phyloP scores from a whole-genome alignment of 2,329 filamentous ascomycete genomes.

The Ophiostoma ips region DNA sequence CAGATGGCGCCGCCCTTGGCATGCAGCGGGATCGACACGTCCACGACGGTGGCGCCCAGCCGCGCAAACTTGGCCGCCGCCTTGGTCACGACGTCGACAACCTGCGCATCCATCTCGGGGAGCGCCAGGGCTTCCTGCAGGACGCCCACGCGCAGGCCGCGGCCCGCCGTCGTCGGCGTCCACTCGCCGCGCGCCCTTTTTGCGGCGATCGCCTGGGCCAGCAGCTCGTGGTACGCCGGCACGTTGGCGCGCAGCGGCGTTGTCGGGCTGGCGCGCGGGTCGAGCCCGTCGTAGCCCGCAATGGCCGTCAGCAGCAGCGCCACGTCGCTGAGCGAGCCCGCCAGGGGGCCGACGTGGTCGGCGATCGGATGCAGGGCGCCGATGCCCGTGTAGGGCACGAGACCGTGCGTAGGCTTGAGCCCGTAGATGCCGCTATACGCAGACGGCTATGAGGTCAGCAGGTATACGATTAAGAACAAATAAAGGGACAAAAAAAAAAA shows the following conservation, averaged over 20 bases:
- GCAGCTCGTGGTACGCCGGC: constrained; percentile 19
- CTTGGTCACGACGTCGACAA: constrained; percentile 24
- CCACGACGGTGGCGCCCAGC: constrained; percentile 29
- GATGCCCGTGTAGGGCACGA: constrained; percentile 37
- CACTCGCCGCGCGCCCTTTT: constrained; percentile 13
- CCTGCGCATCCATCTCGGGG: constrained; percentile 23
- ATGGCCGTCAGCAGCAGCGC: constrained; percentile 27
- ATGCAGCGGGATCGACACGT: constrained; percentile 35
- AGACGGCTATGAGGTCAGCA: constrained; percentile 16
- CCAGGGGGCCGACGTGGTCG: constrained; percentile 33
- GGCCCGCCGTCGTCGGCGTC: constrained; percentile 19
- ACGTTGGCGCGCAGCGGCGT: constrained; percentile 22
- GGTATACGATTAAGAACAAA: neutral
- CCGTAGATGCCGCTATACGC: constrained; percentile 28
- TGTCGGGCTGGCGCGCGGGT: constrained; percentile 26
- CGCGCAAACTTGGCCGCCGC: constrained; percentile 23
- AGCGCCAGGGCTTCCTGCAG: constrained; percentile 29
- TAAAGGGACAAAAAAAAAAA: neutral
- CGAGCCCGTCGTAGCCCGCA: constrained; percentile 35
- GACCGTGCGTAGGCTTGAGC: constrained; percentile 33
- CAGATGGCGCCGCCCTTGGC: constrained; percentile 31
- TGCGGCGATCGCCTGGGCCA: constrained; percentile 15
- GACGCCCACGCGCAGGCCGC: constrained; percentile 30
- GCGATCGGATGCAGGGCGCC: constrained; percentile 25
- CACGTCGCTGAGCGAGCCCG: constrained; percentile 26